These are phyloP conservation scores for Tubosaeta sp. DNA, from an alignment of 768 basidiomycete genomes.

Conservation along the genomic window DNA sequence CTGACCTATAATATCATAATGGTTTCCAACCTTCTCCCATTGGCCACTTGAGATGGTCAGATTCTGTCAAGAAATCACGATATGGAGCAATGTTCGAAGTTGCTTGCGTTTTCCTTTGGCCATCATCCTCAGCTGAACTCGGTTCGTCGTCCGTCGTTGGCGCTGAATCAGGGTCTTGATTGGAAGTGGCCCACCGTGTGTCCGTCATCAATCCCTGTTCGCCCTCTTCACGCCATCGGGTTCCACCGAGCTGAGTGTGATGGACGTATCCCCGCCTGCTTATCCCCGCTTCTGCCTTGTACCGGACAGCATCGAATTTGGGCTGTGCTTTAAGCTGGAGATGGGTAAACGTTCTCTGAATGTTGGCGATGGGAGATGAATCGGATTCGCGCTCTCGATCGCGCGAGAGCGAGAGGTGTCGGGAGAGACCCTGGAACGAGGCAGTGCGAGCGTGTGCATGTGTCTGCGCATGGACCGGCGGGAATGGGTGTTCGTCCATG, in stretches of 20 bases:
- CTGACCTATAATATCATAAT: conserved; percentile 24
- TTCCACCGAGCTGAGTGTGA: conserved; percentile 25
- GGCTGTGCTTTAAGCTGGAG: conserved; percentile 44
- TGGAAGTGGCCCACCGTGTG: conserved; percentile 29
- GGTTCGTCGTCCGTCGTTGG: conserved; percentile 27
- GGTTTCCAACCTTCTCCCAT: conserved; percentile 53
- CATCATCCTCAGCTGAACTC: conserved; percentile 16
- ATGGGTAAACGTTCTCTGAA: conserved; percentile 42
- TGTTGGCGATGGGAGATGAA: conserved; percentile 33
- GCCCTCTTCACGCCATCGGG: conserved; percentile 32
- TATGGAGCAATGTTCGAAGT: background rate
- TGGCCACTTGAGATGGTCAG: conserved; percentile 59
- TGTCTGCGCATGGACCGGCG: conserved; percentile 7
- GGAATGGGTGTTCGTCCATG: conserved; percentile 14
- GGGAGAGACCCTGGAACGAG: conserved; percentile 30
- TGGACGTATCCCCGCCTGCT: conserved; percentile 56
- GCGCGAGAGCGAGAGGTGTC: conserved; percentile 38
- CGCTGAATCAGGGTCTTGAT: conserved; percentile 16
- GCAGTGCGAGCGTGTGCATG: conserved; percentile 12
- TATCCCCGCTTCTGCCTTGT: conserved; percentile 69
- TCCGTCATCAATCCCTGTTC: conserved; percentile 37
- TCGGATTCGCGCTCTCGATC: conserved; percentile 17
- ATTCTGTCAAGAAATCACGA: conserved; percentile 18
- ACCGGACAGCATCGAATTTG: conserved; percentile 57
- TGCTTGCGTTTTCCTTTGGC: background rate